These are phyloP conservation scores for Phoenix roebelenii DNA, from an alignment of 176 grass and related monocot genomes.

Conservation along the genomic window DNA sequence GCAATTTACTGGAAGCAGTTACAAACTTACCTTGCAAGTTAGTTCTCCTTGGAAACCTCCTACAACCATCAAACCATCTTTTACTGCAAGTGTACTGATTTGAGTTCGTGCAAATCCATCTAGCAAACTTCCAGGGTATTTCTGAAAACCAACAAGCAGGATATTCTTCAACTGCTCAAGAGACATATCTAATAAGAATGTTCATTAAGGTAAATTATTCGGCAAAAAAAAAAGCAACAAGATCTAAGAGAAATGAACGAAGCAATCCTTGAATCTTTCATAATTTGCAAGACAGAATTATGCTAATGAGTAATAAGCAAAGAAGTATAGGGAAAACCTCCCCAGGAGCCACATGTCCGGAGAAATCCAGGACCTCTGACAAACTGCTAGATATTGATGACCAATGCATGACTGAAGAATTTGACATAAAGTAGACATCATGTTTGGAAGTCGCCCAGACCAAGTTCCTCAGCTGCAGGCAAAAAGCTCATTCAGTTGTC, in stretches of 20 bases:
- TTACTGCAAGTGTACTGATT: conserved; percentile 85
- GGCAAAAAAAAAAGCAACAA: too few species aligned
- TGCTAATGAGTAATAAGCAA: too few species aligned
- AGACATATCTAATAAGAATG: too few species aligned
- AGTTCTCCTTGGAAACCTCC: conserved; percentile 96
- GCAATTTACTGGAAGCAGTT: too few species aligned
- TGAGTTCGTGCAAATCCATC: conserved; percentile 78
- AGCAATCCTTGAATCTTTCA: too few species aligned
- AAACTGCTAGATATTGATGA: conserved; percentile 52
- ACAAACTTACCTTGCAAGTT: conserved; percentile 58
- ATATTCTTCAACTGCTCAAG: too few species aligned
- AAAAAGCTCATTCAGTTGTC: too few species aligned
- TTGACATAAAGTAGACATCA: conserved; percentile 92
- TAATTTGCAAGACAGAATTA: too few species aligned
- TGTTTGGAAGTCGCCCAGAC: conserved; percentile 91
- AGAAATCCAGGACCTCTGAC: conserved; percentile 61
- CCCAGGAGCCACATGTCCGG: conserved; percentile 58
- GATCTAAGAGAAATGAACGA: too few species aligned
- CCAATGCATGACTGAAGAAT: conserved; percentile 71
- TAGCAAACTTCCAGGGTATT: conserved; percentile 53
- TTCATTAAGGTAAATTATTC: too few species aligned
- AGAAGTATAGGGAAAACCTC: conserved; percentile 32
- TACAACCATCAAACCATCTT: conserved; percentile 67
- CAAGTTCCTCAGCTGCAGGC: conserved; percentile 79
- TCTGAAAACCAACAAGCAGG: conserved; percentile 38